A percentile compares a stretch with the other conserved stretches of the same genome.
phyloP scores from a whole-genome alignment of 1,139 yeast genomes.

The Geotrichum candidum region DNA sequence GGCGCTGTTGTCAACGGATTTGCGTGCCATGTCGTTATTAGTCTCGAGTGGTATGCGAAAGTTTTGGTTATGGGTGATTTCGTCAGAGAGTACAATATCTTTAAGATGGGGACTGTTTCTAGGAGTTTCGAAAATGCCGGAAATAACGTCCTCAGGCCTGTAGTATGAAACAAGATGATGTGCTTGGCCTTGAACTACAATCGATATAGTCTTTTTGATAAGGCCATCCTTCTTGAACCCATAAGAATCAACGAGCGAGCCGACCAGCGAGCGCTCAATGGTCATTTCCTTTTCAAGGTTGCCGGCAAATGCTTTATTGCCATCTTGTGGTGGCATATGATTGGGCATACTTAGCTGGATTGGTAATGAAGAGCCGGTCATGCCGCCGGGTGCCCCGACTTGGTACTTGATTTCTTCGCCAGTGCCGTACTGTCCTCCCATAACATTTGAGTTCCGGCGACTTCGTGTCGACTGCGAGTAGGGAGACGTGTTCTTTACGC shows the following conservation, averaged over 20 bases:
- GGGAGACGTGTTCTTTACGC: slow-evolving; percentile 2
- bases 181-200: slow-evolving; percentile 40
- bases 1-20: not conserved
- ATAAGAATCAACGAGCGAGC: slow-evolving; percentile 54
- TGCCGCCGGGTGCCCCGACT: slow-evolving; percentile 12
- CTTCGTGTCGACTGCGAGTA: slow-evolving; percentile 1
- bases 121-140: slow-evolving; percentile 54
- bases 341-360: slow-evolving; percentile 15
- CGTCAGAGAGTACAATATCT: slow-evolving; percentile 49
- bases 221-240: slow-evolving; percentile 72
- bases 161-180: slow-evolving; percentile 66
- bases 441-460: not conserved
- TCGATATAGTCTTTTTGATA: slow-evolving; percentile 73
- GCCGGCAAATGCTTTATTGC: not conserved
- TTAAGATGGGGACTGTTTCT: slow-evolving; percentile 48
- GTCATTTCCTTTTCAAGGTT: slow-evolving; percentile 3
- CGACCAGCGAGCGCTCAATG: slow-evolving; percentile 41
- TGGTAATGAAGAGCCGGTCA: slow-evolving; percentile 14
- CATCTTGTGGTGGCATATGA: slow-evolving; percentile 1
- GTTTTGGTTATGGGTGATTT: slow-evolving; percentile 56
- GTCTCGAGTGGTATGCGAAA: slow-evolving; percentile 40
- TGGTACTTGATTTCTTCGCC: slow-evolving; percentile 13
- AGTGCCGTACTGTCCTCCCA: not conserved
- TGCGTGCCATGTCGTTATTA: slow-evolving; percentile 24
- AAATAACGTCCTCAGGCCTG: slow-evolving; percentile 4